Percentiles rank a stretch among this genome's conserved stretches.
Evolutionary conservation across 2,329 filamentous ascomycete species (phyloP).

Genomic region (Tolypocladium ovalisporum): DNA sequence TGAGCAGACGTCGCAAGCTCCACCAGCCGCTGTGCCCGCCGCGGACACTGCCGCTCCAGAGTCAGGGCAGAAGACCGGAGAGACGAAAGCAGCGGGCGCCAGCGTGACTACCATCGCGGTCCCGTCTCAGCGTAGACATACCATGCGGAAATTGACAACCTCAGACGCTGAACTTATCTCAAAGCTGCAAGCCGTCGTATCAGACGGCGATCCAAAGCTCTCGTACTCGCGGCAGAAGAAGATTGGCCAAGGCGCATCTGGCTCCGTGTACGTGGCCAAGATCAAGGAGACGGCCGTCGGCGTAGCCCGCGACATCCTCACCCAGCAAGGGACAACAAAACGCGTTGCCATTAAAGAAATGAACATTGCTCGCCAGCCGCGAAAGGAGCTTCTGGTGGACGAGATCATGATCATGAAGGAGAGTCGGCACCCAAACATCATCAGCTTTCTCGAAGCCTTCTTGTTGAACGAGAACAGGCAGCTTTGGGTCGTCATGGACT

Average conservation of each 20-base stretch:
- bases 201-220: conserved; percentile 85
- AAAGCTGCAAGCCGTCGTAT: conserved; percentile 86
- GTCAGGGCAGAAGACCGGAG: conserved; percentile 14
- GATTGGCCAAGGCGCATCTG: conserved; percentile 95
- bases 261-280: conserved; percentile 94
- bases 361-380: conserved; percentile 92
- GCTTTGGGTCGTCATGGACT: conserved; percentile 99
- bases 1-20: background rate
- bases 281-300: conserved; percentile 80
- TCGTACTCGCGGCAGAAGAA: conserved; percentile 99
- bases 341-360: conserved; percentile 99
- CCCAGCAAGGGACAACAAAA: conserved; percentile 67
- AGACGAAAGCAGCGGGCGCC: conserved; percentile 30
- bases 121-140: conserved; percentile 63
- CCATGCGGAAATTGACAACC: conserved; percentile 64
- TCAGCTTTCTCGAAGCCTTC: conserved; percentile 97
- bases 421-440: conserved; percentile 94
- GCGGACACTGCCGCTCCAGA: background rate
- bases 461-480: conserved; percentile 88
- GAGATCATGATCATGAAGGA: conserved; percentile 99
- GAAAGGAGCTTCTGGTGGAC: conserved; percentile 97
- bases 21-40: background rate
- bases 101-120: conserved; percentile 56
- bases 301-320: conserved; percentile 66
- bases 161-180: conserved; percentile 95